Evolutionary conservation across 768 basidiomycete species (phyloP), one percentile per base, ranked within the genome.

Genomic region (Amanita thiersii): DNA sequence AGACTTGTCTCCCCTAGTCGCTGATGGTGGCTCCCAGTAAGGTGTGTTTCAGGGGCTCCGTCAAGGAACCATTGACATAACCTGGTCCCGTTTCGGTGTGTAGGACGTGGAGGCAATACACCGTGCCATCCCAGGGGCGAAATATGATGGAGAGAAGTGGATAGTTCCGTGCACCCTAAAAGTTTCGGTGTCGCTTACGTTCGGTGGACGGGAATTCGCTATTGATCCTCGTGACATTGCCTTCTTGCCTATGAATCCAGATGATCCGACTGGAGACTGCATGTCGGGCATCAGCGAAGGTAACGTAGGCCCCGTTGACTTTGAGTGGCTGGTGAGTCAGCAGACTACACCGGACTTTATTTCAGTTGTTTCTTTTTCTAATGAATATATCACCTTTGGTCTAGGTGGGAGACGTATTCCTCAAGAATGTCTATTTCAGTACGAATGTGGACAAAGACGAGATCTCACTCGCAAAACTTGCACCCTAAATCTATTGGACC

Each of bases 151-250:
- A 4, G 68, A 52, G 60, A 66, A 50, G 59, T 84, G 69, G 68
- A 77, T 68, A 7, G 63, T 88, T 39, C 82, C 86, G 1, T 87
- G 85, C 61, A 77, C 69, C 18, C 73, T 72, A 10, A 69, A 58
- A 37, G 61, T 73, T 9, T 61, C 59, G 30, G 54, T 84, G 28
- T 66, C 77, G 1, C 60, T 88, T 38, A 69, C 64, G 5, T 75
- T 87, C 41, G 76, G 77, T n/a, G 72, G 75, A 4, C 49, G 59
- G 17, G 47, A 62, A 15, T 87, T 86, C 51, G 44, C 65, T n/a
- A 79, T 84, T 46, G 64, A 76, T 39, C 61, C 80, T 6, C 58
- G 64, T 36, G 81, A 86, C 55, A 54, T 85, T 17, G 60, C 72
- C 4, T 72, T 79, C 47, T 45, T 66, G 11, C 77, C 81, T 5